Evolutionary conservation across 345 rosid species (phyloP), one percentile per base, ranked within the genome.

Genomic region (Alliaria petiolata): DNA sequence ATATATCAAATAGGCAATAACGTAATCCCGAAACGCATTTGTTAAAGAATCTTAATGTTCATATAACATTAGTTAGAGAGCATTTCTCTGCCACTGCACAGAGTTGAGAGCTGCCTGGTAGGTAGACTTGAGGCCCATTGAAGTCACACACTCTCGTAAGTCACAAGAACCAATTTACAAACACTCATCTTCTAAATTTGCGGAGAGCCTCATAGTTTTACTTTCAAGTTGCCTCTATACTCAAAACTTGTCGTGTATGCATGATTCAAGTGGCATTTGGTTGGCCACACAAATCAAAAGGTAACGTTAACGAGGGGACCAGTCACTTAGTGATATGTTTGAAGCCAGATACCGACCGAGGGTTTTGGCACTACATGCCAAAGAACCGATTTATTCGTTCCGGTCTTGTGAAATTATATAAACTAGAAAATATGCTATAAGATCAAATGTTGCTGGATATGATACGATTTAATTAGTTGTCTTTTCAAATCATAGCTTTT

Each of bases 261-360:
- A 57, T 57, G 53, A 47, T 73, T 57, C 14, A 65, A 30, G 71
- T 73, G 77, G 66, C 71, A 65, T 73, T 65, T 39, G 66, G 36
- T 30, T 73, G 66, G 53, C 71, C 77, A 65, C 59, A 16, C 30
- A 20, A 65, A 47, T 47, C n/a, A 36, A 56, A 73, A 56, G 28
- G 28, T 30, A 72, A 45, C 64, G 40, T 54, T 25, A 28, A 64
- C 33, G 4, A 65, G 66, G n/a, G 77, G 77, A 73, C 66, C 71
- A 73, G 7, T 57, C 77, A 38, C 67, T 65, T 73, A 47, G 60
- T 56, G 26, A 65, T 67, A 26, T 17, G 61, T 20, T 47, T 44
- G 22, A 57, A 57, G 35, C 19, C 20, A 11, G 19, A 57, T 57
- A 57, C 60, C 2, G 50, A 46, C 45, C 19, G 0, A 55, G 17